phyloP scores from a whole-genome alignment of 2,329 filamentous ascomycete genomes.

The Paecilomyces sp. region DNA sequence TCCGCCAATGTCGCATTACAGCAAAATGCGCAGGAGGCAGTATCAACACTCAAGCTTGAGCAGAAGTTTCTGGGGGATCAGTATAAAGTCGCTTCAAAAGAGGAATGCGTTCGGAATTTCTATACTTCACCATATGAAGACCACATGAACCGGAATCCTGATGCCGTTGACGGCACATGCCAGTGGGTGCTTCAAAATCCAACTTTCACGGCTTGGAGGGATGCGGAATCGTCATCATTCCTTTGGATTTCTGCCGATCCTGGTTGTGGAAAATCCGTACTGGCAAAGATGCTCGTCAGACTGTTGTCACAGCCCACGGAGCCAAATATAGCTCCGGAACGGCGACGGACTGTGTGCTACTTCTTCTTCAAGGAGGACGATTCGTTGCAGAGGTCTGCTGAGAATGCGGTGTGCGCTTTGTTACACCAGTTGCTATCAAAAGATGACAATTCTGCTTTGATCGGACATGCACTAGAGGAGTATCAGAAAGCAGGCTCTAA shows the following conservation, averaged over 20 bases:
- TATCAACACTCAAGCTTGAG: neutral
- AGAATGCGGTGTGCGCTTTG: constrained; percentile 26
- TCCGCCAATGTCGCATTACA: neutral
- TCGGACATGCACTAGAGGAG: constrained; percentile 9
- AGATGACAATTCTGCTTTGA: constrained; percentile 11
- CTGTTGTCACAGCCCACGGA: constrained; percentile 12
- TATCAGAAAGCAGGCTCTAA: constrained; percentile 10
- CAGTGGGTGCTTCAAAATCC: constrained; percentile 12
- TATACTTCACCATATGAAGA: constrained; percentile 11
- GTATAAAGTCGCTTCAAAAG: neutral
- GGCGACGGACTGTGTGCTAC: constrained; percentile 24
- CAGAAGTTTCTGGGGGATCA: neutral
- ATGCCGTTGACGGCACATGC: constrained; percentile 10
- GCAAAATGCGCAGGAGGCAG: neutral
- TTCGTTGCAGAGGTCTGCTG: constrained; percentile 23
- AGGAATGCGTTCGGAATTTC: constrained; percentile 1
- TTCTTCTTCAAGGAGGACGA: constrained; percentile 43
- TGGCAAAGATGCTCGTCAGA: constrained; percentile 27
- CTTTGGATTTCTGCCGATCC: constrained; percentile 38
- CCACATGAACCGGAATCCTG: constrained; percentile 10
- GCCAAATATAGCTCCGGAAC: constrained; percentile 10
- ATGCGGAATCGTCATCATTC: constrained; percentile 11
- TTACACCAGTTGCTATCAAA: constrained; percentile 32
- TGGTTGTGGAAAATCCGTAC: constrained; percentile 40
- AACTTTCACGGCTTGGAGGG: constrained; percentile 11